Percentiles rank a stretch among this genome's conserved stretches.
These are phyloP conservation scores for Mycena indigotica DNA, from an alignment of 768 basidiomycete species.

Conservation along the genomic window DNA sequence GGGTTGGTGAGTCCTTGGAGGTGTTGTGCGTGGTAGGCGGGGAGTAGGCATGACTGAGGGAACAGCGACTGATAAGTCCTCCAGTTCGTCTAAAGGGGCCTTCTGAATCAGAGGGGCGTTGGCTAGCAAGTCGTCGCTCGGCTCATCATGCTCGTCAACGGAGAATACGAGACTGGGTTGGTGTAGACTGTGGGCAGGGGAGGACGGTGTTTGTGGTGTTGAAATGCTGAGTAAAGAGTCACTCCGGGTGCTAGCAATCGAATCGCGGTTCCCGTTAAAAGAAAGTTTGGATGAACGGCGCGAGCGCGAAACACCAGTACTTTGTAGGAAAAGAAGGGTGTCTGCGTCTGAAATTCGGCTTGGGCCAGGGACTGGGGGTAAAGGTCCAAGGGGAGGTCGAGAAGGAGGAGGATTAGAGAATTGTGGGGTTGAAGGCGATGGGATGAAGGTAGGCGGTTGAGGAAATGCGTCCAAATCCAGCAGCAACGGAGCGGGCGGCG, in stretches of 20 bases:
- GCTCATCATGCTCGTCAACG: constrained; percentile 26
- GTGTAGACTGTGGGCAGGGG: constrained; percentile 18
- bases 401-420: constrained; percentile 60
- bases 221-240: constrained; percentile 19
- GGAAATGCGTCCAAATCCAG: constrained; percentile 43
- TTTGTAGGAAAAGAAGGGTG: constrained; percentile 42
- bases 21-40: background rate
- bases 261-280: constrained; percentile 23
- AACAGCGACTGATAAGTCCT: constrained; percentile 5
- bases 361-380: constrained; percentile 69
- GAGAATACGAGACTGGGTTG: constrained; percentile 32
- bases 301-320: constrained; percentile 24
- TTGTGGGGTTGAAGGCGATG: constrained; percentile 35
- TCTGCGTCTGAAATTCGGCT: constrained; percentile 56
- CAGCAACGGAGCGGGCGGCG: background rate
- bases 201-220: constrained; percentile 25
- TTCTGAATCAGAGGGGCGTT: constrained; percentile 19
- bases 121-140: constrained; percentile 16
- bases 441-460: constrained; percentile 44
- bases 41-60: constrained; percentile 6
- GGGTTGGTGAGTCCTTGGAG: constrained; percentile 3
- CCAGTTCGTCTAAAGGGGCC: constrained; percentile 16
- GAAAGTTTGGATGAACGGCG: constrained; percentile 36
- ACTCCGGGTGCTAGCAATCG: constrained; percentile 18
- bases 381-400: constrained; percentile 56